These are phyloP conservation scores for Davidsoniella virescens DNA, from an alignment of 2,329 filamentous ascomycete genomes.

Conservation along the genomic window DNA sequence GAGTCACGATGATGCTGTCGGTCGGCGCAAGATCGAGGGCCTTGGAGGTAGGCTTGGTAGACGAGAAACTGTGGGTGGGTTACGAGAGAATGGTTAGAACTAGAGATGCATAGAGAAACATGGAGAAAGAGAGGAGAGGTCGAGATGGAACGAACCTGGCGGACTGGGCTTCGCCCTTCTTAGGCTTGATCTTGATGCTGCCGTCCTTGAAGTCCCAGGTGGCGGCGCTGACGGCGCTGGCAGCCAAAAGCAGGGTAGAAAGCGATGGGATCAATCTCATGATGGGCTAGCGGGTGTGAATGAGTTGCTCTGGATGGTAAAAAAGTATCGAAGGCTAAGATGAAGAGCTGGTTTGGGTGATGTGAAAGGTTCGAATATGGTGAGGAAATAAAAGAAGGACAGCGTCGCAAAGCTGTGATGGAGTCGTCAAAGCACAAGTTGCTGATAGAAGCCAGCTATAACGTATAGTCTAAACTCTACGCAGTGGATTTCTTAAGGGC, in stretches of 20 bases:
- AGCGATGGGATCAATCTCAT: slow-evolving; percentile 16
- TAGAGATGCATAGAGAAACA: neutral
- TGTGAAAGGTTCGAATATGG: neutral
- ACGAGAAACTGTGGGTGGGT: slow-evolving; percentile 31
- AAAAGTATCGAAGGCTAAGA: neutral
- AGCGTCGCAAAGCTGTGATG: neutral
- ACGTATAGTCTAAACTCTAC: no score
- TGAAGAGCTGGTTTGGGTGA: slow-evolving; percentile 11
- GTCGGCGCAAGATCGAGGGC: slow-evolving; percentile 47
- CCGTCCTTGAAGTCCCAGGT: slow-evolving; percentile 64
- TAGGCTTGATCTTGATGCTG: slow-evolving; percentile 46
- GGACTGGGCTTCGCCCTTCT: slow-evolving; percentile 46
- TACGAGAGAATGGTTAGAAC: neutral
- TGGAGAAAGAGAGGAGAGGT: neutral
- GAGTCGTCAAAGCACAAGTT: neutral
- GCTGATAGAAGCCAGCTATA: slow-evolving; percentile 2
- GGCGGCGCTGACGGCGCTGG: slow-evolving; percentile 33
- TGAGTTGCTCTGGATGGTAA: no score
- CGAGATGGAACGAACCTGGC: slow-evolving; percentile 40
- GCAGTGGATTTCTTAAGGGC: no score
- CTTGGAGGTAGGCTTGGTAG: slow-evolving; percentile 32
- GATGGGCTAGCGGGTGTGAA: neutral
- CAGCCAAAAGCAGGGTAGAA: slow-evolving; percentile 29
- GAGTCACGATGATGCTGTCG: slow-evolving; percentile 64
- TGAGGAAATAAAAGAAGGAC: neutral